A percentile compares a stretch with the other conserved stretches of the same genome.
Evolutionary conservation across 495 filamentous ascomycete genomes (phyloP).

Genomic region (Penicillium diatomitis): DNA sequence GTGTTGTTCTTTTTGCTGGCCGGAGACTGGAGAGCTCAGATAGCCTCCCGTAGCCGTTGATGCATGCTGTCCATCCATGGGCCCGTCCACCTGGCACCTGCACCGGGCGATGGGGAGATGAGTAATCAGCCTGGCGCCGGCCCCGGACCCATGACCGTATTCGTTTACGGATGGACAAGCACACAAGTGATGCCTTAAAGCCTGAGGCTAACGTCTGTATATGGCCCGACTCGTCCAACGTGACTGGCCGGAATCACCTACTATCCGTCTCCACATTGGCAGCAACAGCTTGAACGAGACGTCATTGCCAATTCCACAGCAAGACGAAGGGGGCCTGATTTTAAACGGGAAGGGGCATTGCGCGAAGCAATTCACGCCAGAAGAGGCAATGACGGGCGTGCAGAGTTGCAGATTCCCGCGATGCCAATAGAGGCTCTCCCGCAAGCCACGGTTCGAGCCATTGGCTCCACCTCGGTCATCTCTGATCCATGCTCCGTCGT

Average conservation of each 20-base stretch:
- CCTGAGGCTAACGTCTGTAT: too few species aligned
- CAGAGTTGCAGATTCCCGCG: slow-evolving; percentile 6
- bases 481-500: slow-evolving; percentile 63
- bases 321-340: too few species aligned
- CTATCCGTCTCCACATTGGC: not conserved
- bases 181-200: too few species aligned
- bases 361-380: not conserved
- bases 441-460: slow-evolving; percentile 48
- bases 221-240: too few species aligned
- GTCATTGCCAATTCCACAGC: not conserved
- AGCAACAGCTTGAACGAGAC: not conserved
- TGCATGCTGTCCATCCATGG: too few species aligned
- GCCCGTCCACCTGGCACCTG: not conserved
- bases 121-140: slow-evolving; percentile 4
- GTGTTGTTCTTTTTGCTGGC: slow-evolving; percentile 13
- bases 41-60: too few species aligned
- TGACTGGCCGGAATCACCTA: too few species aligned
- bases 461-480: slow-evolving; percentile 67
- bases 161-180: not conserved
- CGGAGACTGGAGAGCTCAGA: too few species aligned
- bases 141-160: not conserved
- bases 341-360: not conserved
- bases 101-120: slow-evolving; percentile 2
- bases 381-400: slow-evolving; percentile 3
- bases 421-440: slow-evolving; percentile 65